Percentiles rank a stretch among this genome's conserved stretches.
phyloP scores from a whole-genome alignment of 352 stramenopile genomes.

The Globisporangium middletonii region DNA sequence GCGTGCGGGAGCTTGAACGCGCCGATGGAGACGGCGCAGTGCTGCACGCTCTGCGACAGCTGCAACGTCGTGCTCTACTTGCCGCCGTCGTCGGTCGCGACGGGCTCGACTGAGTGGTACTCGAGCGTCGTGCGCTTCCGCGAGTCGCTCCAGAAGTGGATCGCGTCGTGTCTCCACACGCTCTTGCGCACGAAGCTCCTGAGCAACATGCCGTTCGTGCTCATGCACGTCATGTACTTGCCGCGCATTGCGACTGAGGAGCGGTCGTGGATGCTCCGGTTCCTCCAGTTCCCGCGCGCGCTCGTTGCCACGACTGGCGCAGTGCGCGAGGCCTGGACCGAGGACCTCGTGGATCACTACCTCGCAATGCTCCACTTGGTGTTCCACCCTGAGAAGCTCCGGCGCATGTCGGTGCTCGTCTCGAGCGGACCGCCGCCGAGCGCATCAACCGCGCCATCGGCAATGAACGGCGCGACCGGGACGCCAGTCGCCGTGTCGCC shows the following conservation, averaged over 20 bases:
- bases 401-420: conserved; percentile 60
- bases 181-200: conserved; percentile 58
- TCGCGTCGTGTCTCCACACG: conserved; percentile 54
- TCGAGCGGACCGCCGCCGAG: conserved; percentile 45
- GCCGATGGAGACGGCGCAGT: conserved; percentile 61
- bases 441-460: conserved; percentile 6
- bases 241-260: conserved; percentile 74
- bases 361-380: conserved; percentile 83
- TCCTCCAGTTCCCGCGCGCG: conserved; percentile 74
- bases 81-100: conserved; percentile 70
- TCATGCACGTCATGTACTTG: conserved; percentile 85
- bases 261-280: conserved; percentile 71
- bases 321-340: conserved; percentile 58
- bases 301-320: conserved; percentile 53
- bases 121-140: conserved; percentile 67
- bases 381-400: conserved; percentile 81
- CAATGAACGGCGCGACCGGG: conserved; percentile 19
- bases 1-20: conserved; percentile 61
- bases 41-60: conserved; percentile 66
- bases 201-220: conserved; percentile 74
- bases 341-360: conserved; percentile 82
- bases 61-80: conserved; percentile 77
- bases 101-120: conserved; percentile 77
- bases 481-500: conserved; percentile 32
- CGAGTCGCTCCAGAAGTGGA: conserved; percentile 79